A percentile compares a stretch with the other conserved stretches of the same genome.
Evolutionary conservation across 345 rosid genomes (phyloP).

Genomic region (Salix purpurea): DNA sequence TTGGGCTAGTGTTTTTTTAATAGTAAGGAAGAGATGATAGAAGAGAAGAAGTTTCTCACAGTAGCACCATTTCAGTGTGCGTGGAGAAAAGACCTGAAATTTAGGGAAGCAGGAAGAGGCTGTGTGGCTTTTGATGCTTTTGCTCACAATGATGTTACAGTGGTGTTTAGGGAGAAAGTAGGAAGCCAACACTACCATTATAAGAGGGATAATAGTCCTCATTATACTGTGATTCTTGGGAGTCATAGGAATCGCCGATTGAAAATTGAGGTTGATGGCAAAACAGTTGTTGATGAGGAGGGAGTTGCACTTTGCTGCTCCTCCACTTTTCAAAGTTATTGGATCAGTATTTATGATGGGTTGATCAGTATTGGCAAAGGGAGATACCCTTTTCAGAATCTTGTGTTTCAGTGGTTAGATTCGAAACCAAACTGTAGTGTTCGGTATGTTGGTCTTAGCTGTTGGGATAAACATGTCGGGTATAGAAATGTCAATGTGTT

Average conservation of each 20-base stretch:
- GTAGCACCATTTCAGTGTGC: conserved; percentile 99
- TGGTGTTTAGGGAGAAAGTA: conserved; percentile 88
- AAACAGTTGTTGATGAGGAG: conserved; percentile 71
- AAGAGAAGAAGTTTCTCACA: conserved; percentile 58
- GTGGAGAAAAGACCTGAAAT: conserved; percentile 90
- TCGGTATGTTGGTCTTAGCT: conserved; percentile 80
- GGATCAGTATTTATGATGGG: conserved; percentile 94
- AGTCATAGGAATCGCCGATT: conserved; percentile 83
- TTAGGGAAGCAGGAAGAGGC: conserved; percentile 87
- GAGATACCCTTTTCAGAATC: conserved; percentile 93
- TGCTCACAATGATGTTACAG: conserved; percentile 90
- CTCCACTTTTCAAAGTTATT: conserved; percentile 76
- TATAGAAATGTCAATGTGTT: conserved; percentile 87
- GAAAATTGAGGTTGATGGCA: conserved; percentile 91
- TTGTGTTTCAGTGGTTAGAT: conserved; percentile 86
- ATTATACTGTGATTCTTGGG: conserved; percentile 91
- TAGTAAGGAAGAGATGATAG: conserved; percentile 29
- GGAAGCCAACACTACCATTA: conserved; percentile 93
- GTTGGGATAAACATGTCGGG: conserved; percentile 98
- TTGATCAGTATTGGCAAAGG: conserved; percentile 84
- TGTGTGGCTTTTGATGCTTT: conserved; percentile 94
- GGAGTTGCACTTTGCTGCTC: conserved; percentile 76
- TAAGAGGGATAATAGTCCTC: conserved; percentile 86
- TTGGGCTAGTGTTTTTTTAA: neutral
- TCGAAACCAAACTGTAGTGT: conserved; percentile 74